phyloP scores from a whole-genome alignment of 1,284 basidiomycete genomes.

The Cystobasidiaceae sp. region DNA sequence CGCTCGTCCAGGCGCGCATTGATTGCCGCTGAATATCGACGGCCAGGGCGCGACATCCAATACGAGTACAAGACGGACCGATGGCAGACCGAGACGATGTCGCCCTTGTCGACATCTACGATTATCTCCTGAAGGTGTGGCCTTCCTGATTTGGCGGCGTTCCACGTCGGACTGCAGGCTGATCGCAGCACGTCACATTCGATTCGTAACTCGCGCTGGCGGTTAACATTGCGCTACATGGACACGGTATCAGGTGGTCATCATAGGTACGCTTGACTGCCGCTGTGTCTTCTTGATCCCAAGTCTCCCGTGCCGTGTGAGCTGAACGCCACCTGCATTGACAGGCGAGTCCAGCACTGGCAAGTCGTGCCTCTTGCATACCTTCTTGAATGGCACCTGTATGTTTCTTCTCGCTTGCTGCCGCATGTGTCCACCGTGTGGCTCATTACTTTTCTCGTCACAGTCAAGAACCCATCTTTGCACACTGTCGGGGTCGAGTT shows the following conservation, averaged over 20 bases:
- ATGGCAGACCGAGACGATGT: conserved; percentile 25
- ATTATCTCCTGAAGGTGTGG: conserved; percentile 32
- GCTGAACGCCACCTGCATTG: too few relatives aligned
- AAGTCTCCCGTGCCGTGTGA: too few relatives aligned
- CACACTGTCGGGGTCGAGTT: conserved; percentile 72
- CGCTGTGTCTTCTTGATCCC: too few relatives aligned
- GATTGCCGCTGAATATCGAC: too few relatives aligned
- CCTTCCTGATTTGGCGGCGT: background rate
- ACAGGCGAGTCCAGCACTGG: conserved; percentile 91
- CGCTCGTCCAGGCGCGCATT: too few relatives aligned
- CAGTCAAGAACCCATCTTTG: conserved; percentile 93
- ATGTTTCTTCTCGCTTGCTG: conserved; percentile 43
- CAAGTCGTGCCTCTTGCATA: conserved; percentile 91
- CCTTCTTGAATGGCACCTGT: conserved; percentile 90
- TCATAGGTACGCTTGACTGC: conserved; percentile 26
- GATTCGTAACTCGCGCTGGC: too few relatives aligned
- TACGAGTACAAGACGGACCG: background rate
- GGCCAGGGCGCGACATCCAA: too few relatives aligned
- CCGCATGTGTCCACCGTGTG: background rate
- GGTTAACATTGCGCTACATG: too few relatives aligned
- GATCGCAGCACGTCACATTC: too few relatives aligned
- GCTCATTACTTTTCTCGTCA: too few relatives aligned
- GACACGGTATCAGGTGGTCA: conserved; percentile 31
- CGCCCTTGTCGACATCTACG: conserved; percentile 27
- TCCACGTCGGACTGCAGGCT: background rate